These are phyloP conservation scores for Aspergillus tubingensis DNA, from an alignment of 2,329 filamentous ascomycete genomes.

Conservation along the genomic window DNA sequence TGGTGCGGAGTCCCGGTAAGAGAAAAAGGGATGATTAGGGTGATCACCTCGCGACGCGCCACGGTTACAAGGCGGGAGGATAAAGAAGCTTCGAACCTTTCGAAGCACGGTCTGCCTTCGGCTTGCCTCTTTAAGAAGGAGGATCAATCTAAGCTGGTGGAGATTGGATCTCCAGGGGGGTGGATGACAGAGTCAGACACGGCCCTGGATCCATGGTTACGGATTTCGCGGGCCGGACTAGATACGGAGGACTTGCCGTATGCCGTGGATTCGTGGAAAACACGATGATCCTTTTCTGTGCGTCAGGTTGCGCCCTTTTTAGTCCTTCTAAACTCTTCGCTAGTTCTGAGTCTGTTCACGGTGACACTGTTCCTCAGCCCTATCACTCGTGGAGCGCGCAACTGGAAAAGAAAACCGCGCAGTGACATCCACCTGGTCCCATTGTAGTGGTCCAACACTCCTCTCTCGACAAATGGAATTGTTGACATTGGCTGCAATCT, in stretches of 20 bases:
- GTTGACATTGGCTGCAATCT: background rate
- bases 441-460: background rate
- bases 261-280: background rate
- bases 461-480: background rate
- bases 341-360: background rate
- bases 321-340: background rate
- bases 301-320: background rate
- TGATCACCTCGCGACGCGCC: background rate
- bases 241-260: background rate
- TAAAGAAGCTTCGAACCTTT: slow-evolving; percentile 1
- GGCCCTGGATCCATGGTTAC: background rate
- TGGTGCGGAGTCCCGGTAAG: background rate
- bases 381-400: background rate
- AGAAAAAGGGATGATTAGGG: background rate
- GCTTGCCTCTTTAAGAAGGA: too few relatives aligned
- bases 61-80: background rate
- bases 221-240: background rate
- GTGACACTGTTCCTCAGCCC: background rate
- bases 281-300: background rate
- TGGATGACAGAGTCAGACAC: background rate
- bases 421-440: background rate
- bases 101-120: background rate
- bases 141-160: background rate
- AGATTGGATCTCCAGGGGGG: background rate
- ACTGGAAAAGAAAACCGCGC: background rate